Evolutionary conservation across 2,329 filamentous ascomycete species (phyloP).

Genomic region (Microdochium trichocladiopsis): DNA sequence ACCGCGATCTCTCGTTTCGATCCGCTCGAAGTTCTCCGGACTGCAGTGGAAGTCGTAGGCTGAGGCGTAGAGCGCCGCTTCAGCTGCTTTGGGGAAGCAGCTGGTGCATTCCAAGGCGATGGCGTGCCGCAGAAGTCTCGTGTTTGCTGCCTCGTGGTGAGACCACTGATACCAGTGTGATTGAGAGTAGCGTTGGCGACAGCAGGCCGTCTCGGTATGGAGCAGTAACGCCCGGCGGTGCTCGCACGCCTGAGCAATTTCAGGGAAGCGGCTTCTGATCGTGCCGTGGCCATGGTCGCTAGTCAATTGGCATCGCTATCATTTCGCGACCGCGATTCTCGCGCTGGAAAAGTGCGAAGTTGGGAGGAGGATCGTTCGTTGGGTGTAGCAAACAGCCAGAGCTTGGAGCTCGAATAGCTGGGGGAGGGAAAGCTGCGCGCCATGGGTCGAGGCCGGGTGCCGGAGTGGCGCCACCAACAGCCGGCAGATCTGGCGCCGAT

Average conservation of each 20-base stretch:
- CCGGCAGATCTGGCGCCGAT: neutral
- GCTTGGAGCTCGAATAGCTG: no score
- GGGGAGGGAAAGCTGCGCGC: neutral
- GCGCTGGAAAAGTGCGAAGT: no score
- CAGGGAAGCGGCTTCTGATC: neutral
- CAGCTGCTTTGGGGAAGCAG: neutral
- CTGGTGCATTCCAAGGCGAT: neutral
- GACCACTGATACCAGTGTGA: neutral
- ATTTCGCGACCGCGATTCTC: no score
- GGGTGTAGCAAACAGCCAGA: neutral
- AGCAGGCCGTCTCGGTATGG: neutral
- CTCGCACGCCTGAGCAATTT: neutral
- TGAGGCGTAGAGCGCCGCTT: neutral
- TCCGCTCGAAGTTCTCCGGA: neutral
- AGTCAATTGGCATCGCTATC: neutral
- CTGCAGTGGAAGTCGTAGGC: neutral
- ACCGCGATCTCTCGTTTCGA: conserved; percentile 48
- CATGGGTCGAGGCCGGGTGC: neutral
- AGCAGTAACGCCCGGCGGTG: neutral
- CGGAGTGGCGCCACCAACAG: neutral
- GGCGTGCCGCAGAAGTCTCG: neutral
- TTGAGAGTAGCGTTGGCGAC: neutral
- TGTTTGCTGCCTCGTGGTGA: conserved; percentile 2
- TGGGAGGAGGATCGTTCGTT: no score
- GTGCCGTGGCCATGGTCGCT: neutral